Evolutionary conservation across 176 grass and related monocot species (phyloP).

Genomic region (Tuctoria greenei): DNA sequence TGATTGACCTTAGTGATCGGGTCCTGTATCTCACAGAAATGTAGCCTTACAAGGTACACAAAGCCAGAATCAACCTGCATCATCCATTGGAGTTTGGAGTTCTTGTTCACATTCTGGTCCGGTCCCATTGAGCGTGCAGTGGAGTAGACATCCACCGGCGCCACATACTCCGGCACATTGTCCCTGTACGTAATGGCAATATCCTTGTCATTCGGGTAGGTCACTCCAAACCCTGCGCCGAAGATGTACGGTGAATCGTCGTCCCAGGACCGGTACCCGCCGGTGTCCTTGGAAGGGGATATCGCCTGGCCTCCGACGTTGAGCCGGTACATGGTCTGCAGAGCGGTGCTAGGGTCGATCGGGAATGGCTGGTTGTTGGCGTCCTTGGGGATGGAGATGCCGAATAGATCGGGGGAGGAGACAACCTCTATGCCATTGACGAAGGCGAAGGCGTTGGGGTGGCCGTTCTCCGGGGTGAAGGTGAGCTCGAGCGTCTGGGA

Average conservation of each 20-base stretch:
- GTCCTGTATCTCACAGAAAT: constrained; percentile 90
- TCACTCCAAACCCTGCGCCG: constrained; percentile 49
- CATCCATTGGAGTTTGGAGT: constrained; percentile 75
- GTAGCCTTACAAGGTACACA: constrained; percentile 66
- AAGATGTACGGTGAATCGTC: constrained; percentile 65
- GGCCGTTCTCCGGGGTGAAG: constrained; percentile 64
- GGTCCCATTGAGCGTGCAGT: constrained; percentile 85
- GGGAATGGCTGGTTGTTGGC: constrained; percentile 28
- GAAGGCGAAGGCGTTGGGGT: constrained; percentile 70
- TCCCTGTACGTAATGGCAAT: constrained; percentile 57
- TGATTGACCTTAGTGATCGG: constrained; percentile 51
- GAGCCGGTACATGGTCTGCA: constrained; percentile 78
- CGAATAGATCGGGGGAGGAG: constrained; percentile 71
- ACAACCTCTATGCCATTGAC: constrained; percentile 93
- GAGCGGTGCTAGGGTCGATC: constrained; percentile 30
- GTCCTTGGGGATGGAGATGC: background rate
- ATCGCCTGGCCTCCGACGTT: constrained; percentile 78
- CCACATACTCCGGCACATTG: constrained; percentile 48
- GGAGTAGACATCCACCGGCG: constrained; percentile 62
- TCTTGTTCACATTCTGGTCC: constrained; percentile 44
- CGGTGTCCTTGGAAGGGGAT: constrained; percentile 60
- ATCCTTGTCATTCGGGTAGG: constrained; percentile 59
- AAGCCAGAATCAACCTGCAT: constrained; percentile 77
- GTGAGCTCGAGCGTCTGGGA: constrained; percentile 62
- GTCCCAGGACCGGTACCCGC: constrained; percentile 65